Base-by-base conservation (phyloP, 2,329 filamentous ascomycete genomes). In the Hypoxylon sp. region DNA sequence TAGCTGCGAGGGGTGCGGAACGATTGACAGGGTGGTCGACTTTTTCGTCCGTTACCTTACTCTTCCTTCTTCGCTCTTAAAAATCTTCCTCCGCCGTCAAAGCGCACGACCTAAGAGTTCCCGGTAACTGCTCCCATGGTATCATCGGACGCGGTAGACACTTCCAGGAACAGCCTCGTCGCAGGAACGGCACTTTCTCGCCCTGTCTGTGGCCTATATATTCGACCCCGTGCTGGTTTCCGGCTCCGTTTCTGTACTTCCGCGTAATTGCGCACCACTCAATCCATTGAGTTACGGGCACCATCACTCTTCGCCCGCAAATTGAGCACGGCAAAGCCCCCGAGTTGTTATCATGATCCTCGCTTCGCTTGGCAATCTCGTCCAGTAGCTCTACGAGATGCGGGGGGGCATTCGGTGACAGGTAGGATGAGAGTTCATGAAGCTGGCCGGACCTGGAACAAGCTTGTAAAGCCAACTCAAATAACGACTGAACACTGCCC, bases 281-380 rank as follows among this genome's bases (percentile, higher is more conserved):
- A 6, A 90, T 75, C 87, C 88, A 90, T 70, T 87, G 81, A 0
- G 83, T 78, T 3, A 81, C 75, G 2, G 87, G 84, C 20, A 84
- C 77, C 6, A 87, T 76, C 3, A 85, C 80, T 7, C 73, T 71
- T 26, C 81, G 80, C 22, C 74, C 68, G 70, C 88, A 90, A 0
- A 80, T 76, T 1, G 84, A 83, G 68, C 88, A 90, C 1, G 71
- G 70, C 26, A 82, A 70, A 1, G 83, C 83, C 4, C 86, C 86
- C 0, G 74, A 41, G 39, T 74, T 70, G 37, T 74, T 71, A n/a
- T 60, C 72, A 44, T 74, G 73, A 1, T 61, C 75, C 37, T 84
- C 79, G 37, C 80, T 80, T 62, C 82, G 79, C 3, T 70, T 64
- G 0, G 74, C 70, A 3, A 82, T 78, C 10, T 76, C 76, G 7